Evolutionary conservation across 2,329 filamentous ascomycete species (phyloP).

Genomic region (Truncatella angustata): DNA sequence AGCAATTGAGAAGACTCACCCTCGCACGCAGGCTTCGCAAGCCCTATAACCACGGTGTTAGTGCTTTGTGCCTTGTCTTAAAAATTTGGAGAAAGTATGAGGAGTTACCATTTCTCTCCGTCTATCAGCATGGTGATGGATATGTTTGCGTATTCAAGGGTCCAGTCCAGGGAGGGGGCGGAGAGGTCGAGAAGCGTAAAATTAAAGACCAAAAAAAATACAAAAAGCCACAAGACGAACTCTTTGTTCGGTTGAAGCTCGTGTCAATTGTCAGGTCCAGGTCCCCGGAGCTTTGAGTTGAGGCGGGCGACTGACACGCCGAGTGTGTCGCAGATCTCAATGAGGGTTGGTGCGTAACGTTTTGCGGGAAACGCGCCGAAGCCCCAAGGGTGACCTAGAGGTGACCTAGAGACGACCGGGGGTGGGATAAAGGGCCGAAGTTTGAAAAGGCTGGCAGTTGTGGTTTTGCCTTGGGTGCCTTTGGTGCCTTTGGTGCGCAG

Average conservation of each 20-base stretch:
- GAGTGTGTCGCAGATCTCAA: conserved; percentile 11
- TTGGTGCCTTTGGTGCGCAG: not conserved
- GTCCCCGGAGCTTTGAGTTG: not conserved
- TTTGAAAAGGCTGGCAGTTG: conserved; percentile 14
- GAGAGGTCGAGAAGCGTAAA: not conserved
- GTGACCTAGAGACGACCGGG: conserved; percentile 1
- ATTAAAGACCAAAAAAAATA: conserved; percentile 1
- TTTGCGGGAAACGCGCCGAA: conserved; percentile 20
- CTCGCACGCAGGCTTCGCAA: conserved; percentile 96
- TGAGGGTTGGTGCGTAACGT: conserved; percentile 10
- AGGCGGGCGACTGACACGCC: conserved; percentile 10
- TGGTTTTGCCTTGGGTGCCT: not conserved
- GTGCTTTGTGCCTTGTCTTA: not conserved
- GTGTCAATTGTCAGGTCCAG: not conserved
- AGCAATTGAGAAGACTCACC: not conserved
- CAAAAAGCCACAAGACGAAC: not conserved
- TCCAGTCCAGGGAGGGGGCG: not conserved
- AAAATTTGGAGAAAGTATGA: not conserved
- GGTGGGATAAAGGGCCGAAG: conserved; percentile 28
- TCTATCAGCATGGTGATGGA: conserved; percentile 70
- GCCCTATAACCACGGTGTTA: conserved; percentile 42
- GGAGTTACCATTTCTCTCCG: conserved; percentile 77
- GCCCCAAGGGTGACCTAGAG: conserved; percentile 5
- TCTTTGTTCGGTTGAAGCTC: not conserved
- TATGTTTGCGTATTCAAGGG: not conserved